Percentiles rank a stretch among this genome's conserved stretches.
phyloP scores from a whole-genome alignment of 805 yeast species.

The Wickerhamiella parazyma region DNA sequence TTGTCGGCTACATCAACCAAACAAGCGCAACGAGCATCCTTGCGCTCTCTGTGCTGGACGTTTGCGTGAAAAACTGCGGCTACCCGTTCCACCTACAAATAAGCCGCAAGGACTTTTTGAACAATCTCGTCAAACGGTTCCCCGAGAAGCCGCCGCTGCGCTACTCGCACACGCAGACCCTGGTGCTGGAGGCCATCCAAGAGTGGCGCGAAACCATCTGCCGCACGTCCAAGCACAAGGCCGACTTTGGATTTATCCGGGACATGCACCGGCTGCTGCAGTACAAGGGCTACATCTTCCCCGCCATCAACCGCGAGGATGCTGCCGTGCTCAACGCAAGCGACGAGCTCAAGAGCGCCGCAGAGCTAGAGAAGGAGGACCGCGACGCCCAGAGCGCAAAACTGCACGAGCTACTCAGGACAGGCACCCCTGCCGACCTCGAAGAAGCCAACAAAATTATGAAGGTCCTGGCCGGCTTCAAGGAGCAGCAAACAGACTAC shows the following conservation, averaged over 20 bases:
- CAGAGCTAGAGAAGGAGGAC: constrained; percentile 86
- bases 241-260: constrained; percentile 79
- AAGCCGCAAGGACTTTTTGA: constrained; percentile 85
- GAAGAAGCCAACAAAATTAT: constrained; percentile 92
- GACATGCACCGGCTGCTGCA: constrained; percentile 89
- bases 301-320: constrained; percentile 80
- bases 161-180: constrained; percentile 68
- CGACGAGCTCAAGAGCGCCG: constrained; percentile 73
- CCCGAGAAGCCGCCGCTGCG: constrained; percentile 90
- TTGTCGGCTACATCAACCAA: constrained; percentile 69
- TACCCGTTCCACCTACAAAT: constrained; percentile 93
- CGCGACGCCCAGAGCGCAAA: constrained; percentile 87
- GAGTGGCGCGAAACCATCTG: constrained; percentile 97
- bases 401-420: constrained; percentile 83
- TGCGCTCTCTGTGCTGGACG: constrained; percentile 67
- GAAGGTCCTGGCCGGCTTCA: constrained; percentile 98
- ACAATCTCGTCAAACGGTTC: constrained; percentile 81
- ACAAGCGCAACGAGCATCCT: constrained; percentile 74
- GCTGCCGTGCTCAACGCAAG: constrained; percentile 86
- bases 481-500: constrained; percentile 61
- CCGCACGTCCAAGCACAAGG: constrained; percentile 75
- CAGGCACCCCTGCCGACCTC: constrained; percentile 91
- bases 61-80: constrained; percentile 92
- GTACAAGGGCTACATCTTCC: constrained; percentile 87
- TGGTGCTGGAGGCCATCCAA: constrained; percentile 79